phyloP scores from a whole-genome alignment of 306 rosid species.

The Fragaria nilgerrensis region DNA sequence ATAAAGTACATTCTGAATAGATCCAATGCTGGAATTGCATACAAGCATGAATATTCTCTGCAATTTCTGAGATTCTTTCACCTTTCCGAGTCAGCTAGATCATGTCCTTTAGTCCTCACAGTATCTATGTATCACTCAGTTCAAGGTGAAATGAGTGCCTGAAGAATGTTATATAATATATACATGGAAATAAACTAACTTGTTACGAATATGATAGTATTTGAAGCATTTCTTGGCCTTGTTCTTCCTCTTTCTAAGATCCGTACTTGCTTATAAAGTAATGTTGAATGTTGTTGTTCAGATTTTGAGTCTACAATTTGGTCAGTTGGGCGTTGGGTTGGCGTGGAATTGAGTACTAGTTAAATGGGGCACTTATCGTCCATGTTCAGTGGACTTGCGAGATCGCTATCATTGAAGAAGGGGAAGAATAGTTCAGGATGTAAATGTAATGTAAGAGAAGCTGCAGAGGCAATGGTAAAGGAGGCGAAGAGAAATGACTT shows the following conservation, averaged over 20 bases:
- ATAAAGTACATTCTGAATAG: constrained; percentile 15
- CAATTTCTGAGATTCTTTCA: constrained; percentile 45
- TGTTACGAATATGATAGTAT: background rate
- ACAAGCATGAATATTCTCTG: constrained; percentile 40
- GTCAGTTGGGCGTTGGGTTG: background rate
- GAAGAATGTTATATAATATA: constrained; percentile 25
- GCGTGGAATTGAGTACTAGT: constrained; percentile 1
- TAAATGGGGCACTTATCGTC: constrained; percentile 70
- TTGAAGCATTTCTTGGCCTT: constrained; percentile 31
- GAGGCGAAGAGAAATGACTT: constrained; percentile 75
- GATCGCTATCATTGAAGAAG: constrained; percentile 53
- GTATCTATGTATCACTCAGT: constrained; percentile 21
- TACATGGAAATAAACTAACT: background rate
- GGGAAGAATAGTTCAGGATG: constrained; percentile 36
- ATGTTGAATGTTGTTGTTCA: constrained; percentile 17
- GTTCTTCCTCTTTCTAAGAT: constrained; percentile 29
- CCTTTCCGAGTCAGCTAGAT: constrained; percentile 62
- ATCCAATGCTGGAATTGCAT: constrained; percentile 36
- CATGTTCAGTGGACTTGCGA: constrained; percentile 69
- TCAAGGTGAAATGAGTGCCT: constrained; percentile 34
- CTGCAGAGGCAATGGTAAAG: constrained; percentile 72
- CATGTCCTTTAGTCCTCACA: constrained; percentile 49
- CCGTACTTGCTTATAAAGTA: background rate
- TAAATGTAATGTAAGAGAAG: constrained; percentile 52
- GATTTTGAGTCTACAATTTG: constrained; percentile 24